phyloP scores from a whole-genome alignment of 352 stramenopile species.

The Globisporangium cystogenes region DNA sequence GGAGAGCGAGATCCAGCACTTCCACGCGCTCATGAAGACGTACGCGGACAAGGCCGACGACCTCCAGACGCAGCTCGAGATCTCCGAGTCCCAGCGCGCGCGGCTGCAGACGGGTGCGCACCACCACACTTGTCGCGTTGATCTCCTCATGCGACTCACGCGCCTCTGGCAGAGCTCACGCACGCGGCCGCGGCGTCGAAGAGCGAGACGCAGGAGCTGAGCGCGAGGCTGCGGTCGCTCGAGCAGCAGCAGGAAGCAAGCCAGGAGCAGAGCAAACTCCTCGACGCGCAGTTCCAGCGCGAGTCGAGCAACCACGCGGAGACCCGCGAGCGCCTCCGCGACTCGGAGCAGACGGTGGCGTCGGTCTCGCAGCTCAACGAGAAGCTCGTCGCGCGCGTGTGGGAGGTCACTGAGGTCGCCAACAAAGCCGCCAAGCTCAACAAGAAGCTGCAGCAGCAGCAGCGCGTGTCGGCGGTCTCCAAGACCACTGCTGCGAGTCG shows the following conservation, averaged over 20 bases:
- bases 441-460: conserved; percentile 47
- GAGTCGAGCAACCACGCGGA: conserved; percentile 40
- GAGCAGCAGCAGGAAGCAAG: conserved; percentile 21
- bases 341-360: conserved; percentile 65
- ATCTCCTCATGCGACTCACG: background rate
- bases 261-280: conserved; percentile 26
- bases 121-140: no score
- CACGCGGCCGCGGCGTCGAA: conserved; percentile 26
- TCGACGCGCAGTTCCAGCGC: conserved; percentile 33
- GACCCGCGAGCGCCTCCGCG: conserved; percentile 34
- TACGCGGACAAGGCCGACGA: conserved; percentile 50
- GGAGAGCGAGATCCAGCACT: conserved; percentile 44
- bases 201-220: conserved; percentile 22
- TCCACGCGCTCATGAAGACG: conserved; percentile 39
- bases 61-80: conserved; percentile 40
- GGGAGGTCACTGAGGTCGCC: conserved; percentile 47
- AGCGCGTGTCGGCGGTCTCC: conserved; percentile 40
- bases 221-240: conserved; percentile 21
- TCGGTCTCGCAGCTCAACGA: conserved; percentile 69
- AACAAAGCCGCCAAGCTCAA: conserved; percentile 53
- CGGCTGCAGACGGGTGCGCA: conserved; percentile 26
- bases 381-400: conserved; percentile 57
- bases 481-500: conserved; percentile 52
- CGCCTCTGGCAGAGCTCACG: conserved; percentile 28
- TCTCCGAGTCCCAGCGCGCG: conserved; percentile 32